Evolutionary conservation across 2,329 filamentous ascomycete species (phyloP).

Genomic region (Paracamarosporium sp.): DNA sequence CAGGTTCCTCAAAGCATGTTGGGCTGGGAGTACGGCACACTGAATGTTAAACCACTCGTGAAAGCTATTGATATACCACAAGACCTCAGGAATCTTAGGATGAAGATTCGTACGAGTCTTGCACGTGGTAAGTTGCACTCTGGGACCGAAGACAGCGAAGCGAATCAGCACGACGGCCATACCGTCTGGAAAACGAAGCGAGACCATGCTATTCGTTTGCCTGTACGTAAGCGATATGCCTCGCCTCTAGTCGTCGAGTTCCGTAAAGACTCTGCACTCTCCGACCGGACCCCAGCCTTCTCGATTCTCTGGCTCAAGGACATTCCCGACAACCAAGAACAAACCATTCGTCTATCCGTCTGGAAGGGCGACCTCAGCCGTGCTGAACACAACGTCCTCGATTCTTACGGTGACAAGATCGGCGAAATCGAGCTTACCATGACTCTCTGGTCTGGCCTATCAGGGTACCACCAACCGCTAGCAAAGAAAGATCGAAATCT

Average conservation of each 20-base stretch:
- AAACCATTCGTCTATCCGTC: slow-evolving; percentile 64
- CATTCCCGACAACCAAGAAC: slow-evolving; percentile 71
- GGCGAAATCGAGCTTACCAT: slow-evolving; percentile 65
- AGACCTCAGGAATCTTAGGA: slow-evolving; percentile 57
- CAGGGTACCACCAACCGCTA: slow-evolving; percentile 63
- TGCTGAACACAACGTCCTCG: slow-evolving; percentile 56
- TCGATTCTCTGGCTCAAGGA: slow-evolving; percentile 73
- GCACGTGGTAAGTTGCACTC: slow-evolving; percentile 66
- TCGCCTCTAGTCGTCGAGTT: slow-evolving; percentile 65
- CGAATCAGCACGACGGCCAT: slow-evolving; percentile 40
- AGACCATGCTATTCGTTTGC: slow-evolving; percentile 57
- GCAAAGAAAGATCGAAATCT: slow-evolving; percentile 63
- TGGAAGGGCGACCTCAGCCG: slow-evolving; percentile 71
- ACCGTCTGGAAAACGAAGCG: slow-evolving; percentile 61
- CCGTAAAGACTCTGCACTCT: slow-evolving; percentile 60
- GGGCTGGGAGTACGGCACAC: slow-evolving; percentile 76
- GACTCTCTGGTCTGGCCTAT: slow-evolving; percentile 68
- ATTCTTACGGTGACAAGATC: slow-evolving; percentile 62
- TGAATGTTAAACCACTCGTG: slow-evolving; percentile 66
- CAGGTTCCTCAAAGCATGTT: slow-evolving; percentile 64
- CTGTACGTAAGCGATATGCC: slow-evolving; percentile 67
- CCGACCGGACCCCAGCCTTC: slow-evolving; percentile 66
- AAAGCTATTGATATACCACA: slow-evolving; percentile 58
- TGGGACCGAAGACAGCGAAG: slow-evolving; percentile 32
- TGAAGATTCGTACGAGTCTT: slow-evolving; percentile 67